Conservation (phyloP, 129 eudicot genomes). For the Lactuca sativa region DNA sequence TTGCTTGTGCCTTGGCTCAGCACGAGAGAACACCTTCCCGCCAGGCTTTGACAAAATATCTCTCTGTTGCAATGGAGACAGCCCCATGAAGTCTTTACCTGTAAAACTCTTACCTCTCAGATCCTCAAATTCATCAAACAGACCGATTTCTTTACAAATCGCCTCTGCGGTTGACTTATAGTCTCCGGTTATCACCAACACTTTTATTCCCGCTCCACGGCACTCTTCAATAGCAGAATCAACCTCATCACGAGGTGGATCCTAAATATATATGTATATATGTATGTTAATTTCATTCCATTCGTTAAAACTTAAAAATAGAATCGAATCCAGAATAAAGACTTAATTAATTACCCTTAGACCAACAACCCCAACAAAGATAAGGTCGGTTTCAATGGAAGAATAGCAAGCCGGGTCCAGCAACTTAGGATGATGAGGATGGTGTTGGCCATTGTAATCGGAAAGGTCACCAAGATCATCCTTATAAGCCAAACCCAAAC, state of each 20-base stretch:
- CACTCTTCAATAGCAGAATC: slow-evolving; percentile 68
- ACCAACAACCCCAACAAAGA: slow-evolving; percentile 81
- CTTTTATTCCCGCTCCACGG: slow-evolving; percentile 74
- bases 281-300: too few species aligned
- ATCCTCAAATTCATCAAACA: slow-evolving; percentile 53
- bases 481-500: slow-evolving; percentile 78
- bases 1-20: slow-evolving; percentile 90
- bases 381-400: slow-evolving; percentile 64
- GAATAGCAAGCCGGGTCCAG: slow-evolving; percentile 62
- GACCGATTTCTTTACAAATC: slow-evolving; percentile 61
- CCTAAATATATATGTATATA: slow-evolving; percentile 31
- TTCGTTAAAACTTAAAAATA: not conserved
- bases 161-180: slow-evolving; percentile 89
- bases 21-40: slow-evolving; percentile 83
- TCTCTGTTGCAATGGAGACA: slow-evolving; percentile 46
- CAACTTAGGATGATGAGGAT: slow-evolving; percentile 64
- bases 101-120: slow-evolving; percentile 60
- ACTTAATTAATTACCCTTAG: slow-evolving; percentile 50
- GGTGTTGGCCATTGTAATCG: slow-evolving; percentile 52
- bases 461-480: slow-evolving; percentile 77
- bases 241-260: slow-evolving; percentile 92
- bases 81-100: slow-evolving; percentile 75
- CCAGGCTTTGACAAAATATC: slow-evolving; percentile 56
- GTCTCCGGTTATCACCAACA: slow-evolving; percentile 94
- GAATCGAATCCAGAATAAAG: not conserved